Base-by-base conservation (phyloP, 371 early-diverging fungal genomes). In the Chytridium lagenaria region DNA sequence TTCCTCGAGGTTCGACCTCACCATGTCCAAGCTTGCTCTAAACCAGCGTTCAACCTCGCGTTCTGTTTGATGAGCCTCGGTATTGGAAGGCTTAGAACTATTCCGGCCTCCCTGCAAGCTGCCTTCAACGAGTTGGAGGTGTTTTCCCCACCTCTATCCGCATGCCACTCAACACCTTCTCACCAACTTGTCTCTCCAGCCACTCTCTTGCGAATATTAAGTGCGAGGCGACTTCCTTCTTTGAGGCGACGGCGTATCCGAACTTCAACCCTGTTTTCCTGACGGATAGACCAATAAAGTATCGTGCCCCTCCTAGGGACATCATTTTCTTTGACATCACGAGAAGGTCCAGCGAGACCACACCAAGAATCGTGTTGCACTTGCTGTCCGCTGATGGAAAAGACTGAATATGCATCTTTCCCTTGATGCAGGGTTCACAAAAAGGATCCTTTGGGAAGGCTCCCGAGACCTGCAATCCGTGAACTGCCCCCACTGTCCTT, bases 41-140 rank as follows among this genome's bases (percentile, higher is more conserved):
- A 71, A 65, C 65, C 71, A 71, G 51, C 71, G 52, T 28, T 71
- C 71, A n/a, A 71, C 50, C 36, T 61, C 66, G 3, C 65, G 64
- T 23, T 71, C 36, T 36, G 36, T 44, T 10, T 37, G 16, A 44
- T 71, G 71, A 3, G 71, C 65, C 28, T 65, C 66, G 15, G 71
- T 71, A 33, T 1, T 15, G n/a, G 63, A 63, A 15, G 2, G 28
- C 5, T 33, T 12, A 71, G 34, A 7, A 22, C 2, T 22, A 69
- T 69, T 23, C 57, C 57, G 57, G 23, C 15, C 16, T 30, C 26
- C 30, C 10, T 26, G 51, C 71, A 71, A 1, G 39, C 34, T 26
- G 22, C 34, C 12, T 31, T 26, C 23, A 67, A 51, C 34, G 3
- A 12, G 3, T 57, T 49, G 22, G 67, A 50, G 1, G 10, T 22